Base-by-base conservation (phyloP, 441 rosid species). In the Gossypium aridum region DNA sequence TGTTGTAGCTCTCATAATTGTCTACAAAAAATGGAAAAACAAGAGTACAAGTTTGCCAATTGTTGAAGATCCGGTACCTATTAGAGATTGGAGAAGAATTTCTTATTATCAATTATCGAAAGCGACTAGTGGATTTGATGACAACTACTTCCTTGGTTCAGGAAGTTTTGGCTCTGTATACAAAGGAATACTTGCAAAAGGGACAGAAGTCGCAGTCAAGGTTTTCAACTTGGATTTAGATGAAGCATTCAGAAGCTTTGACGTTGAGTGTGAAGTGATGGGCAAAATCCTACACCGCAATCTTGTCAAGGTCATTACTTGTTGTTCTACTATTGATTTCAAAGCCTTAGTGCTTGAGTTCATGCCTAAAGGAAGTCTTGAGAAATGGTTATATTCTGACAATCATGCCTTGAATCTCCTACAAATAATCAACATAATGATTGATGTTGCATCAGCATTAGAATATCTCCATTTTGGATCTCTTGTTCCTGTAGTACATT, bases 61-160 rank as follows among this genome's bases (percentile, higher is more conserved):
- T 47, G n/a, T 13, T 17, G 77, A 23, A 55, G 25, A 20, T 7
- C 2, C 26, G 2, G 26, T 59, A 9, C 25, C 61, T 3, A 7
- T 47, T 4, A 55, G 37, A 72, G 49, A 43, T 28, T 79, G 78
- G 78, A 82, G 75, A 68, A 77, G 81, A 70, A 43, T 81, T 76
- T 69, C 75, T 0, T 64, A 72, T 4, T 34, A 43, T 3, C 78
- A 75, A 12, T 53, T 75, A 4, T 16, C 1, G 14, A 5, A 7
- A 0, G 61, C 57, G 16, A 71, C 79, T 2, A 14, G 57, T 37
- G 47, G 66, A 14, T 75, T 75, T 37, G 31, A 1, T 0, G 45
- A 59, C 59, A 23, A 43, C 0, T 75, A 70, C 47, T 60, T 25
- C 0, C 19, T 60, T 2, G 64, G 64, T 13, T 53, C 54, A 14